Evolutionary conservation across 2,329 filamentous ascomycete genomes (phyloP).

Genomic region (Paracoccidioides brasiliensis): DNA sequence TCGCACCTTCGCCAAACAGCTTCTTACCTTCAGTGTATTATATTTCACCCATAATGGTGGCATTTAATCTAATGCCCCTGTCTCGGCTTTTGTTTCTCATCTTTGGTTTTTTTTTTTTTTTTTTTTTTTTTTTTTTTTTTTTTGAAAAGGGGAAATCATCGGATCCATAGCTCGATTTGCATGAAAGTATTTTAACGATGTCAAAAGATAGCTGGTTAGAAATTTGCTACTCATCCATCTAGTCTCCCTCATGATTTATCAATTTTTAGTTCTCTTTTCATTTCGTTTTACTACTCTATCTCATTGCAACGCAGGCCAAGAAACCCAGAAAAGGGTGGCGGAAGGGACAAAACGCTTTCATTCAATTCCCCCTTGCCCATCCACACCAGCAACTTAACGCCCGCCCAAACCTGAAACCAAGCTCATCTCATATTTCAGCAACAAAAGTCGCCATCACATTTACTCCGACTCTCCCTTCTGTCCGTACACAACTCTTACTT

Average conservation of each 20-base stretch:
- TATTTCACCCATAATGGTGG: background rate
- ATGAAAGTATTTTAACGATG: background rate
- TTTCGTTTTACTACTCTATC: no score
- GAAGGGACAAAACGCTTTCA: no score
- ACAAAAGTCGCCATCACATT: background rate
- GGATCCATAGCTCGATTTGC: background rate
- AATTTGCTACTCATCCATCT: background rate
- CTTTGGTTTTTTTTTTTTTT: background rate
- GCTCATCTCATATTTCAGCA: no score
- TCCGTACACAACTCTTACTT: slow-evolving; percentile 8
- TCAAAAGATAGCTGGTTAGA: background rate
- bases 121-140: background rate
- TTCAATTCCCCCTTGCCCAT: no score
- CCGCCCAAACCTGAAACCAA: no score
- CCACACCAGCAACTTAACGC: no score
- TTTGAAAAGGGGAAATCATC: background rate
- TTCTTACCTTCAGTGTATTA: background rate
- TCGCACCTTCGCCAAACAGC: no score
- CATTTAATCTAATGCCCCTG: background rate
- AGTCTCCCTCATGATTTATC: background rate
- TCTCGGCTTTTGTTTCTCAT: background rate
- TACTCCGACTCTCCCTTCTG: background rate
- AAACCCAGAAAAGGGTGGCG: no score
- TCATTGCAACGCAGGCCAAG: no score
- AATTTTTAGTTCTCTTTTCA: background rate